A percentile compares a stretch with the other conserved stretches of the same genome.
Conservation (phyloP, 2,329 filamentous ascomycete genomes). For the Zymoseptoria crescenta region DNA sequence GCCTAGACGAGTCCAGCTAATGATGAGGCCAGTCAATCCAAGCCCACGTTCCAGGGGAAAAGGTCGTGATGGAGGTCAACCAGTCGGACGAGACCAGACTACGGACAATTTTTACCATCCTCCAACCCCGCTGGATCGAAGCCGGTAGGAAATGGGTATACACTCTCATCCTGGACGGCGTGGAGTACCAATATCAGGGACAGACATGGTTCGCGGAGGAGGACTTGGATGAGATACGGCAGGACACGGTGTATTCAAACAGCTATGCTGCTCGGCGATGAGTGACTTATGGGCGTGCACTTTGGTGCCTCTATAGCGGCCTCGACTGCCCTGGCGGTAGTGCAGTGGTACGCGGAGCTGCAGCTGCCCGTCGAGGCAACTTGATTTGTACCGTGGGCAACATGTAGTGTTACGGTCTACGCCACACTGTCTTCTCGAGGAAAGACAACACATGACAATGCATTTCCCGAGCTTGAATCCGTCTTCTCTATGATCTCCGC, state of each 20-base stretch:
- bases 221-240: neutral
- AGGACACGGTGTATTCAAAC: neutral
- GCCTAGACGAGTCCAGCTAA: no score
- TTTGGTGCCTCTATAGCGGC: neutral
- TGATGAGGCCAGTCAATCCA: neutral
- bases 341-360: neutral
- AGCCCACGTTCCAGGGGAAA: neutral
- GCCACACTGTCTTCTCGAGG: neutral
- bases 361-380: neutral
- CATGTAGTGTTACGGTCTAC: neutral
- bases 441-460: neutral
- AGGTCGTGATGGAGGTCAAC: neutral
- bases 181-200: neutral
- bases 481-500: neutral
- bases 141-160: neutral
- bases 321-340: neutral
- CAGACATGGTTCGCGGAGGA: neutral
- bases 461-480: neutral
- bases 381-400: neutral
- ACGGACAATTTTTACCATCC: neutral
- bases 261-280: neutral
- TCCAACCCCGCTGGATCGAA: neutral
- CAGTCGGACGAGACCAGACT: neutral
- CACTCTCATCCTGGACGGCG: neutral
- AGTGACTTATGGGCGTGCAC: neutral